Base-by-base conservation (phyloP, 352 stramenopile species). In the Pythium sp. region DNA sequence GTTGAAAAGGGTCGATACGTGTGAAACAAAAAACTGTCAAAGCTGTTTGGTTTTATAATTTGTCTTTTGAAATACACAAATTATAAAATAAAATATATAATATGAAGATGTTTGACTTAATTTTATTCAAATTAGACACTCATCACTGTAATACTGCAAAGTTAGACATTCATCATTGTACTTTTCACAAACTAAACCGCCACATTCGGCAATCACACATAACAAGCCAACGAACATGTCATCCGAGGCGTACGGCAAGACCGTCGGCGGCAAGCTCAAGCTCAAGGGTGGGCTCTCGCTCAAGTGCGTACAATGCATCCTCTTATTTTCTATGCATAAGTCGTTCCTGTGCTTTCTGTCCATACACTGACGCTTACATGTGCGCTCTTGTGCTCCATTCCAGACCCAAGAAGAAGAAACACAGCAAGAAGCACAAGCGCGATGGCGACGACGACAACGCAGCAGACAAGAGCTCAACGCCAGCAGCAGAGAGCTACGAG, bases 201-300 rank as follows among this genome's bases (percentile, higher is more conserved):
- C 24, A 26, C 24, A 32, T 32, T 32, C 30, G 30, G 30, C 30
- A 32, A 32, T 32, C 30, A 32, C 30, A 32, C 30, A 32, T 32
- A 32, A 32, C 30, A 32, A 32, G 30, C 30, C 38, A 46, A 11
- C 32, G 38, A 46, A 18, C 36, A 43, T 46, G 38, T 46, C 38
- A 5, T 46, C 38, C 38, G 38, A 46, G 38, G 80, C 80, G 38
- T 93, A 93, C 58, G 64, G 60, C 67, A 92, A 89, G 79, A 86
- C 86, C 24, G 77, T 96, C 24, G 80, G 87, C 34, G 87, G 87
- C 55, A 92, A 91, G 68, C 72, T 96, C 65, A 72, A 85, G 78
- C 86, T 96, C 65, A 96, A 95, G 72, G 86, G 88, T 62, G 80
- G 84, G 1, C 47, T 98, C 70, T 89, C 95, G 62, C 77, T 97